Evolutionary conservation across 257 asterid genomes (phyloP), one percentile per base, ranked within the genome.

Genomic region (Handroanthus guayacan): DNA sequence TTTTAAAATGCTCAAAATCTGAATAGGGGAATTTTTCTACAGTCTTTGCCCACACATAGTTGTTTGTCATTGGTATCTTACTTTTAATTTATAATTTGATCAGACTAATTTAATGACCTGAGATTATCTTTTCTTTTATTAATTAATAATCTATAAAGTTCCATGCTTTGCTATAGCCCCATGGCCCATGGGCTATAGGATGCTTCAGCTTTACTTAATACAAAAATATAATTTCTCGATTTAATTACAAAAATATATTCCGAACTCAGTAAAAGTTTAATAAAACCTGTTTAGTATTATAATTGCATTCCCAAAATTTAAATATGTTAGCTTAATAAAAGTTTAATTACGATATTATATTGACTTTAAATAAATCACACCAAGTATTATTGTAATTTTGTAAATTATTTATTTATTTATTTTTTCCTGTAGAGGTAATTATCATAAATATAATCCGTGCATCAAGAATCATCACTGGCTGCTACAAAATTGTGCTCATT

Each of bases 21-120:
- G 71, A 48, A 48, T 13, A 47, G 45, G 6, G 13, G 6, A 72
- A 14, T 1, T 60, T 61, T 60, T 47, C 62, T 14, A 2, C 58
- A 52, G 5, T 9, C 25, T 18, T 39, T 38, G 13, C 4, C 17
- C 16, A 5, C 17, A 12, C 1, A 56, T 18, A 44, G 17, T 56
- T 74, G 66, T n/a, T 48, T 36, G 66, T 62, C 25, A 58, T 65
- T 57, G 56, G 82, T 67, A 72, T 65, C 70, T 72, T 78, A 10
- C 69, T 50, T 71, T 62, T 73, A 67, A 67, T 9, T 44, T 9
- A 38, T 72, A 12, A 48, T 55, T 17, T 31, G 9, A 13, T 64
- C 73, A 5, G n/a, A 10, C 16, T 14, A 64, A 13, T 72, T 43
- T 56, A 37, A 56, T 48, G 43, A 67, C 43, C n/a, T 4, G 34